A percentile compares a stretch with the other conserved stretches of the same genome.
Conservation (phyloP, 495 filamentous ascomycete species). For the Lophiostoma macrostomum region DNA sequence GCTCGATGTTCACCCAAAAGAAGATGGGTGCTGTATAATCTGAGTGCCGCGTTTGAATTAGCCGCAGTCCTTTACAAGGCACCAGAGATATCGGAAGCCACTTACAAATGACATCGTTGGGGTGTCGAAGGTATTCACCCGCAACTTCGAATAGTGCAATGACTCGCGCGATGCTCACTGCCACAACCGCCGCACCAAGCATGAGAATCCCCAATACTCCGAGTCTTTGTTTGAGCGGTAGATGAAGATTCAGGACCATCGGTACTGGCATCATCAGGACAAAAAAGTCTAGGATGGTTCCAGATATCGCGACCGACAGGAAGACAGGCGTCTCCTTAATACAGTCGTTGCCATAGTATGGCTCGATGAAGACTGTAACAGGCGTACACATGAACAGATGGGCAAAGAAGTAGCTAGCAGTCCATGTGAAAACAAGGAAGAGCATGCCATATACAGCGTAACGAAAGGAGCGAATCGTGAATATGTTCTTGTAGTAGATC, state of each 20-base stretch:
- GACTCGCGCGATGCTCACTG: constrained; percentile 3
- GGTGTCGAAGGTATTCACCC: constrained; percentile 1
- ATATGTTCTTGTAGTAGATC: constrained; percentile 6
- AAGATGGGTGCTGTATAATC: constrained; percentile 11
- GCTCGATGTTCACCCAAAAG: constrained; percentile 14
- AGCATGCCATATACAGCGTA: neutral
- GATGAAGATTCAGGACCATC: neutral
- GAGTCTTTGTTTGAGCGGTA: neutral
- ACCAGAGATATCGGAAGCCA: neutral
- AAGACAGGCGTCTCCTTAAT: constrained; percentile 1
- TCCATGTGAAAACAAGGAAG: neutral
- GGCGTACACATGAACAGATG: constrained; percentile 11
- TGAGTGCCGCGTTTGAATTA: neutral
- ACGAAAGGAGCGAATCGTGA: neutral
- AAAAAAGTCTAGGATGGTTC: neutral
- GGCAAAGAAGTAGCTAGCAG: constrained; percentile 8
- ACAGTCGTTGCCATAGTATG: constrained; percentile 9
- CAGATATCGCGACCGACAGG: neutral
- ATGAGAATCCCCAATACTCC: constrained; percentile 2
- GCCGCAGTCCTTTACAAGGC: neutral
- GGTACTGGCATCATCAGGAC: constrained; percentile 2
- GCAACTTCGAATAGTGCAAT: neutral
- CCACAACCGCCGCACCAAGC: constrained; percentile 5
- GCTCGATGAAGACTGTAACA: constrained; percentile 11
- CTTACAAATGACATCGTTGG: constrained; percentile 11